These are phyloP conservation scores for Cercophora samala DNA, from an alignment of 495 filamentous ascomycete species.

Conservation along the genomic window DNA sequence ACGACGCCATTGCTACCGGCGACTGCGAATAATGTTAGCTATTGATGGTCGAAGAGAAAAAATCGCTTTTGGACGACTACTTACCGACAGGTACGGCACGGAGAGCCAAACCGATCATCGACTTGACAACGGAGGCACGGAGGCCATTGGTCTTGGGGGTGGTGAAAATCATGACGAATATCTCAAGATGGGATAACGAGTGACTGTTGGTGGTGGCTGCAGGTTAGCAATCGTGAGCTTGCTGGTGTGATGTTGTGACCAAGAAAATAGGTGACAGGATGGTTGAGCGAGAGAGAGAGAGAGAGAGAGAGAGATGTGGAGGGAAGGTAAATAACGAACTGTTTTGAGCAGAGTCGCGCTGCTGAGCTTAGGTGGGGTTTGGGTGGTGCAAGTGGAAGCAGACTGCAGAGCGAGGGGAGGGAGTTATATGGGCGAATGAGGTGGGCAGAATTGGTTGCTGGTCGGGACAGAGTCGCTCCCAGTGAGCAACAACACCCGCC, in stretches of 20 bases:
- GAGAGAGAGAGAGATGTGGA: background rate
- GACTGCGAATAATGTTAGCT: conserved; percentile 2
- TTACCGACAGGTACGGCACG: background rate
- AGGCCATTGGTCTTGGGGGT: background rate
- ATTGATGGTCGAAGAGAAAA: background rate
- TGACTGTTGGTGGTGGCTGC: conserved; percentile 1
- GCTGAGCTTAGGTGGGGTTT: background rate
- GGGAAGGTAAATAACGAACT: background rate
- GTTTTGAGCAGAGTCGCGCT: background rate
- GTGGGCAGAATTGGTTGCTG: background rate
- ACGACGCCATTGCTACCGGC: background rate
- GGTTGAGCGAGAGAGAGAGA: background rate
- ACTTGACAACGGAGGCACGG: background rate
- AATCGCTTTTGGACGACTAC: background rate
- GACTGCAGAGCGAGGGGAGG: background rate
- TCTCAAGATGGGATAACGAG: background rate
- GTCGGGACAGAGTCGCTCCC: background rate
- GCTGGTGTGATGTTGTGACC: background rate
- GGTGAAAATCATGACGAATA: conserved; percentile 10
- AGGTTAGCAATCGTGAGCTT: background rate
- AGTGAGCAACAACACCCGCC: background rate
- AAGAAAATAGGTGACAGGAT: background rate
- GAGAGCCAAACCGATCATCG: background rate
- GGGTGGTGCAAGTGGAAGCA: background rate
- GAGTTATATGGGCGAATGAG: background rate